phyloP scores from a whole-genome alignment of 371 early-diverging fungal genomes.

The Thermomucor indicae-seudaticae region DNA sequence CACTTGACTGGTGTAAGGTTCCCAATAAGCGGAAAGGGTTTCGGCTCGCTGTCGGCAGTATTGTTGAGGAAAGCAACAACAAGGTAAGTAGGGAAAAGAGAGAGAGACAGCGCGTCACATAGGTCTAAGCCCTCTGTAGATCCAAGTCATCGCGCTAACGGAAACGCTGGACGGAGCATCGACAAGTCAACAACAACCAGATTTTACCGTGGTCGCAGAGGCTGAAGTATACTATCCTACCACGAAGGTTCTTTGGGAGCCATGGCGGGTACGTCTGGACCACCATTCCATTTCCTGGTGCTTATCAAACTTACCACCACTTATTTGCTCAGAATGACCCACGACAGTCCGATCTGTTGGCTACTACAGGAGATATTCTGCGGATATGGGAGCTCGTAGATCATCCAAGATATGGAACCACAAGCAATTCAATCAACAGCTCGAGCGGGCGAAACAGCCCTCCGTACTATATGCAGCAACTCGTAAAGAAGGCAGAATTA shows the following conservation, averaged over 20 bases:
- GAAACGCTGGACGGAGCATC: conserved; percentile 24
- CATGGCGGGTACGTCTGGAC: conserved; percentile 47
- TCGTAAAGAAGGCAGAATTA: conserved; percentile 34
- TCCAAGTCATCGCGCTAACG: conserved; percentile 37
- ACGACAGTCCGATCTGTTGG: conserved; percentile 61
- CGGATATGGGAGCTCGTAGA: conserved; percentile 78
- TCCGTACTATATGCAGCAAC: conserved; percentile 32
- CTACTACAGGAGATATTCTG: conserved; percentile 81
- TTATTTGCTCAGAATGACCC: conserved; percentile 8
- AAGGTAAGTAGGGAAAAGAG: conserved; percentile 45
- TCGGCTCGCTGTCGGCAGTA: conserved; percentile 75
- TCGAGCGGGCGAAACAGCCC: conserved; percentile 17
- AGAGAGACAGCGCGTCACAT: background rate
- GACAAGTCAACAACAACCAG: conserved; percentile 23
- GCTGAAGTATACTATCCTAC: conserved; percentile 75
- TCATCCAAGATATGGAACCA: conserved; percentile 22
- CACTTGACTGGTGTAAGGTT: conserved; percentile 73
- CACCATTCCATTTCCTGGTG: too few species aligned
- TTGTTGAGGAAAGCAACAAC: conserved; percentile 69
- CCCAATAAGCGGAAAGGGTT: conserved; percentile 55
- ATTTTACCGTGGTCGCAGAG: conserved; percentile 71
- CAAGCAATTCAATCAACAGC: conserved; percentile 43
- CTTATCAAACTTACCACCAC: too few species aligned
- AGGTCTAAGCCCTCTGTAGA: conserved; percentile 4
- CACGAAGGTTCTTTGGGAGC: conserved; percentile 85